phyloP scores from a whole-genome alignment of 768 basidiomycete genomes.

The Suillus decipiens region DNA sequence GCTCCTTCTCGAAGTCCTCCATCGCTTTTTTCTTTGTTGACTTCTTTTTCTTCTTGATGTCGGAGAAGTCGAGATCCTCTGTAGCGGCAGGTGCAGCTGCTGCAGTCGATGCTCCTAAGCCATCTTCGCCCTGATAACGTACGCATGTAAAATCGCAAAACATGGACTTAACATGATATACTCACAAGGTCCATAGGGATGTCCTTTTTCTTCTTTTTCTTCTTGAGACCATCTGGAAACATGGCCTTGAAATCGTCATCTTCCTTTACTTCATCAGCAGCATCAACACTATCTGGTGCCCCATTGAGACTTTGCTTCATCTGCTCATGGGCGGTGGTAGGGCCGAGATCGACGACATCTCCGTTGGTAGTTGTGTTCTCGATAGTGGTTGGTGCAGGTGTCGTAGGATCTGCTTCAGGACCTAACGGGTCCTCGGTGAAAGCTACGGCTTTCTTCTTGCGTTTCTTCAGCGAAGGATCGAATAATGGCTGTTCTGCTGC shows the following conservation, averaged over 20 bases:
- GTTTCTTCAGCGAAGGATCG: conserved; percentile 82
- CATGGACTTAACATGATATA: conserved; percentile 10
- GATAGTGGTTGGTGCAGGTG: conserved; percentile 72
- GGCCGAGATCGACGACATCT: conserved; percentile 75
- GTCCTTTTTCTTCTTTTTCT: conserved; percentile 93
- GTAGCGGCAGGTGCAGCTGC: conserved; percentile 39
- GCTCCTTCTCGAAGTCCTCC: conserved; percentile 93
- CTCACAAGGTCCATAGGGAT: conserved; percentile 81
- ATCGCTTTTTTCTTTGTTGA: conserved; percentile 87
- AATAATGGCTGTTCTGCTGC: conserved; percentile 76
- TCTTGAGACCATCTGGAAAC: conserved; percentile 83
- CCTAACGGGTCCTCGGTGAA: conserved; percentile 85
- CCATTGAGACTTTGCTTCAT: conserved; percentile 55
- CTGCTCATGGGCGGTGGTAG: conserved; percentile 72
- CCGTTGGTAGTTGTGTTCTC: conserved; percentile 70
- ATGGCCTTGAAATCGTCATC: conserved; percentile 80
- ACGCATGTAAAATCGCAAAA: conserved; percentile 9
- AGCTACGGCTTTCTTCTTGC: conserved; percentile 85
- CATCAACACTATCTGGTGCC: conserved; percentile 34
- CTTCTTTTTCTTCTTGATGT: conserved; percentile 97
- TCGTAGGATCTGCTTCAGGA: conserved; percentile 80
- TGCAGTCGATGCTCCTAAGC: conserved; percentile 67
- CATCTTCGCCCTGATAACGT: conserved; percentile 54
- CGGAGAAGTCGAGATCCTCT: conserved; percentile 91
- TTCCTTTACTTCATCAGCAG: conserved; percentile 49